Evolutionary conservation across 2,329 filamentous ascomycete genomes (phyloP).

Genomic region (Geosmithia putterillii): DNA sequence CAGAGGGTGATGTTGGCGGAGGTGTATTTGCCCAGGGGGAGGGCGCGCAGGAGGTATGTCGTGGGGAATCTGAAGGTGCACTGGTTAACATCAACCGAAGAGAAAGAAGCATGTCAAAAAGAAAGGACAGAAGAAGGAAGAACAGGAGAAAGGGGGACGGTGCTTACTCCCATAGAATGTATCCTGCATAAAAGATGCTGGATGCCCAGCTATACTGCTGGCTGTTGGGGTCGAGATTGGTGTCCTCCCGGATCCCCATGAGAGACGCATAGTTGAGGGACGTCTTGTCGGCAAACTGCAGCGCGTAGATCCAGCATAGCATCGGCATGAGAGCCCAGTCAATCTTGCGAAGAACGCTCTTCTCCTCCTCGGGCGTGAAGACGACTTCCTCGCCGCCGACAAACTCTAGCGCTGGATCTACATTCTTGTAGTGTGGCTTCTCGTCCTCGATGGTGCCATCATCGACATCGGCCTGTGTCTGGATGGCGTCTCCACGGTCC

Average conservation of each 20-base stretch:
- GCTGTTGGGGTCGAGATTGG: constrained; percentile 9
- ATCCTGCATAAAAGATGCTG: constrained; percentile 1
- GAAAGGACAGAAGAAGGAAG: background rate
- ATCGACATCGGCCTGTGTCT: background rate
- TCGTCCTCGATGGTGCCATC: background rate
- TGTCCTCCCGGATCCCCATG: constrained; percentile 19
- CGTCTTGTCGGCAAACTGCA: constrained; percentile 18
- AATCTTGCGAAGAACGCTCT: constrained; percentile 14
- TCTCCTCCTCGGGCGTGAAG: constrained; percentile 8
- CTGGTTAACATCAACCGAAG: too few relatives aligned
- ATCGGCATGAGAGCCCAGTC: constrained; percentile 16
- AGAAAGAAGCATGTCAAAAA: too few relatives aligned
- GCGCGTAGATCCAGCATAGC: constrained; percentile 15
- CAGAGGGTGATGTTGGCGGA: constrained; percentile 24
- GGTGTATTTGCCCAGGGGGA: constrained; percentile 21
- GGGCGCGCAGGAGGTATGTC: constrained; percentile 15
- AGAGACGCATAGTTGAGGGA: constrained; percentile 19
- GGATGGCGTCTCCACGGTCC: background rate
- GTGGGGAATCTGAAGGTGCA: constrained; percentile 24
- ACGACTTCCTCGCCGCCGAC: background rate
- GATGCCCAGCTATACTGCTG: constrained; percentile 15
- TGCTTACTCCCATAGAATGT: constrained; percentile 1
- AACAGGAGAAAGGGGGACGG: background rate
- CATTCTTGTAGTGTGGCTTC: background rate
- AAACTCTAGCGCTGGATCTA: background rate